These are phyloP conservation scores for Pythium aphanidermatum DNA, from an alignment of 352 stramenopile species.

Conservation along the genomic window DNA sequence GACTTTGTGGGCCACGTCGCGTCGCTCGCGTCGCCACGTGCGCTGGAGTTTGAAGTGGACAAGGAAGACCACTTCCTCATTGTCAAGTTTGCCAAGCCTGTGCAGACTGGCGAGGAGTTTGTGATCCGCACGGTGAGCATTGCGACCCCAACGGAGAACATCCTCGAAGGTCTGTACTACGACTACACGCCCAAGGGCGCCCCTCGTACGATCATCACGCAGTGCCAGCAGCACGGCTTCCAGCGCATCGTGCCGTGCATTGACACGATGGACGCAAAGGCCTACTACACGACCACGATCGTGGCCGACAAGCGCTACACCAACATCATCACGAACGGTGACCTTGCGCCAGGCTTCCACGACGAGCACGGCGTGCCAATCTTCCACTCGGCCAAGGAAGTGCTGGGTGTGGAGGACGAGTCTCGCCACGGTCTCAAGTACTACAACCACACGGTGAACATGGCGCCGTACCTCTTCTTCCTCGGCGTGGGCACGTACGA, in stretches of 20 bases:
- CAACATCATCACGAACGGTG: conserved; percentile 79
- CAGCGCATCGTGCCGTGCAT: conserved; percentile 74
- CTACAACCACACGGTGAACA: conserved; percentile 82
- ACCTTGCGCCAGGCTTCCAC: conserved; percentile 58
- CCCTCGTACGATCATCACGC: conserved; percentile 76
- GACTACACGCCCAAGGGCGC: conserved; percentile 65
- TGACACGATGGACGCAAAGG: conserved; percentile 78
- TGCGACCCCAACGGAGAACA: conserved; percentile 66
- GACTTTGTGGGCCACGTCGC: conserved; percentile 57
- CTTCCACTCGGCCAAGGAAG: conserved; percentile 46
- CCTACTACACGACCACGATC: conserved; percentile 77
- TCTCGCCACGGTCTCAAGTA: conserved; percentile 70
- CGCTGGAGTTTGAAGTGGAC: conserved; percentile 48
- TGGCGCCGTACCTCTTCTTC: conserved; percentile 81
- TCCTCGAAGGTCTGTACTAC: conserved; percentile 72
- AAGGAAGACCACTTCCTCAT: conserved; percentile 66
- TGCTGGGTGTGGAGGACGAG: conserved; percentile 43
- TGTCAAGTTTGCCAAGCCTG: conserved; percentile 43
- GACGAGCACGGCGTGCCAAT: conserved; percentile 51
- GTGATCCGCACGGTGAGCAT: conserved; percentile 61
- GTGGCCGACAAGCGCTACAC: conserved; percentile 67
- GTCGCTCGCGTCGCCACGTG: conserved; percentile 37
- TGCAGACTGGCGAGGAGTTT: conserved; percentile 58
- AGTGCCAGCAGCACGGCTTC: conserved; percentile 78
- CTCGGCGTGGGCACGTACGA: conserved; percentile 71